Conservation (phyloP, 257 asterid species). For the Fraxinus anomala region DNA sequence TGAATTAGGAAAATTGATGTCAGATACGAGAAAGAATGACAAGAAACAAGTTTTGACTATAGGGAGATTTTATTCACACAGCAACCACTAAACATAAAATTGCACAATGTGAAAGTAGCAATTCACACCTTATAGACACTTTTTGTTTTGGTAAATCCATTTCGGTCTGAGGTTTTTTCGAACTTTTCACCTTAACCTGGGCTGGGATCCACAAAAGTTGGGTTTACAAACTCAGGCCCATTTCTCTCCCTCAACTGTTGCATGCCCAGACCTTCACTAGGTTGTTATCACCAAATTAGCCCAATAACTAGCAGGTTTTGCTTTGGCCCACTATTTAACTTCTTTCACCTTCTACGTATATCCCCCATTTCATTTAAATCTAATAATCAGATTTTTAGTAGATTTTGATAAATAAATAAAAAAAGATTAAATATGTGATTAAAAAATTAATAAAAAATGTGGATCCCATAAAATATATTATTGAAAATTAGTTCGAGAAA, state of each 20-base stretch:
- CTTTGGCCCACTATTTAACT: not conserved
- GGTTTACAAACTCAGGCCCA: not conserved
- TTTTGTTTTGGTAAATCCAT: not conserved
- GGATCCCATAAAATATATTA: too few relatives aligned
- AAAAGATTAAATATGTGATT: too few relatives aligned
- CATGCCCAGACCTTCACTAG: not conserved
- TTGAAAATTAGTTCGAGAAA: too few relatives aligned
- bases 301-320: not conserved
- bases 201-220: not conserved
- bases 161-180: too few relatives aligned
- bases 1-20: not conserved
- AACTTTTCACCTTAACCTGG: too few relatives aligned
- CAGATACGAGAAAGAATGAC: not conserved
- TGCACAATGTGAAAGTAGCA: not conserved
- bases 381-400: too few relatives aligned
- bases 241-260: not conserved
- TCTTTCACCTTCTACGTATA: not conserved
- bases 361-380: not conserved
- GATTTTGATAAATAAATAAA: too few relatives aligned
- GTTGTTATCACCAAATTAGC: not conserved
- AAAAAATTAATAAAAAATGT: too few relatives aligned
- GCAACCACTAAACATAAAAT: constrained; percentile 24
- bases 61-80: not conserved
- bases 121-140: not conserved
- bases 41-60: not conserved